Base-by-base conservation (phyloP, 2,329 filamentous ascomycete genomes). In the Mycosphaerella arachidis region DNA sequence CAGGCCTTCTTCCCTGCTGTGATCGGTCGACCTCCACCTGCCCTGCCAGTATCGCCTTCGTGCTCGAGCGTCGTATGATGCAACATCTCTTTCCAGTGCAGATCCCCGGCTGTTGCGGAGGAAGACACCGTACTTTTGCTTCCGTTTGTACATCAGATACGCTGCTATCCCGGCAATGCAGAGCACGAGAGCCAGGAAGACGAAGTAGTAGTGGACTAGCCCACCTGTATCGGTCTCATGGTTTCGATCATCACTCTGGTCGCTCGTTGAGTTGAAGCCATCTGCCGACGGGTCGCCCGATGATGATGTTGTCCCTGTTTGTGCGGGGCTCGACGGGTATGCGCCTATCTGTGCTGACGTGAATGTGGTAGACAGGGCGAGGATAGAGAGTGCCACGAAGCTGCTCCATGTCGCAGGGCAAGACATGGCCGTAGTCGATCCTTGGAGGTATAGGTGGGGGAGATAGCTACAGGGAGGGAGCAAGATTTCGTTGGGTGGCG, bases 151-250 rank as follows among this genome's bases (percentile, higher is more conserved):
- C 54, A 82, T 73, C 48, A 82, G 70, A 62, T 80, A 77, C 16
- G 76, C 64, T 13, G 75, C 70, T 4, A 82, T 58, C 4, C 78
- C 70, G 50, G 80, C 75, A 59, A 82, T 70, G 58, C 78, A 72
- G 53, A 84, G 67, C 12, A 80, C 75, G 27, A 86, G 75, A 29
- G 82, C 77, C 52, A 86, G 77, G 74, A 84, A 85, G 65, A 82
- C 77, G 71, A 85, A 82, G 64, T 82, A 83, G 65, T 81, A 78
- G 61, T 78, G 75, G 56, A 78, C 75, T 4, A 80, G 68, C 31
- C 67, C 45, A 16, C 67, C 58, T 29, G 62, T 58, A 59, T 57
- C 61, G 16, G 40, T 43, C 4, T 16, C 13, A n/a, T 43, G 7
- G n/a, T n/a, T 43, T 24, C 24, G 2, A 7, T 43, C 13, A 16